Evolutionary conservation across 192 early-diverging fungal genomes (phyloP).

Genomic region (Spinellus fusiger): DNA sequence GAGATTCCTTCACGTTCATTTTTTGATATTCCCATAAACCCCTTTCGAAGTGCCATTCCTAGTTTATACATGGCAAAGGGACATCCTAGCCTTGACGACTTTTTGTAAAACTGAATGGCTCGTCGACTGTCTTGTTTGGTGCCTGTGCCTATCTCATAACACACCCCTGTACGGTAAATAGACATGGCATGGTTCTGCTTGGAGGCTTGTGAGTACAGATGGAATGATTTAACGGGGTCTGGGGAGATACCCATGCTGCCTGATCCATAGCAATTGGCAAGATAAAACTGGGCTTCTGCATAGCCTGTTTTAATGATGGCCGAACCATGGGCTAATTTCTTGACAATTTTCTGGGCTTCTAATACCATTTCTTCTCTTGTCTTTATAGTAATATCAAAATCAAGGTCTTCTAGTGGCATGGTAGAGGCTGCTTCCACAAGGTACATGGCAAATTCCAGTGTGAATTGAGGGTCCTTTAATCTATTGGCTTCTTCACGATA

Average conservation of each 20-base stretch:
- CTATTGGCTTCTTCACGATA: slow-evolving; percentile 44
- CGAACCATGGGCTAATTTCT: slow-evolving; percentile 73
- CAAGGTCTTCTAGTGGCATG: slow-evolving; percentile 55
- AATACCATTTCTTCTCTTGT: slow-evolving; percentile 64
- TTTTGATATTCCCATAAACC: slow-evolving; percentile 61
- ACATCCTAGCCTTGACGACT: slow-evolving; percentile 85
- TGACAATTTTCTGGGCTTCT: slow-evolving; percentile 87
- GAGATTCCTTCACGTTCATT: slow-evolving; percentile 91
- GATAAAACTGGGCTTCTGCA: slow-evolving; percentile 89
- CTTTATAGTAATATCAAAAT: slow-evolving; percentile 62
- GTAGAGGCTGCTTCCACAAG: slow-evolving; percentile 69
- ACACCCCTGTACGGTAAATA: slow-evolving; percentile 91
- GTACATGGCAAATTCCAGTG: slow-evolving; percentile 85
- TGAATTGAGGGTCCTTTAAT: slow-evolving; percentile 65
- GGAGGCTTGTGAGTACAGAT: slow-evolving; percentile 85
- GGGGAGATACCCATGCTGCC: slow-evolving; percentile 71
- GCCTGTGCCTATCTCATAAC: slow-evolving; percentile 93
- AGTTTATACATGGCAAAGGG: slow-evolving; percentile 96
- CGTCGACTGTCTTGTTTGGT: slow-evolving; percentile 78
- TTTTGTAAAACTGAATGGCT: slow-evolving; percentile 89
- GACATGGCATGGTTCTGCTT: slow-evolving; percentile 89
- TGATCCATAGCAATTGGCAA: slow-evolving; percentile 87
- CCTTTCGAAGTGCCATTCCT: slow-evolving; percentile 87
- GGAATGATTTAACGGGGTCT: slow-evolving; percentile 88
- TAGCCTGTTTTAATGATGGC: slow-evolving; percentile 73